These are phyloP conservation scores for Coprinopsis sp. DNA, from an alignment of 768 basidiomycete genomes.

Conservation along the genomic window DNA sequence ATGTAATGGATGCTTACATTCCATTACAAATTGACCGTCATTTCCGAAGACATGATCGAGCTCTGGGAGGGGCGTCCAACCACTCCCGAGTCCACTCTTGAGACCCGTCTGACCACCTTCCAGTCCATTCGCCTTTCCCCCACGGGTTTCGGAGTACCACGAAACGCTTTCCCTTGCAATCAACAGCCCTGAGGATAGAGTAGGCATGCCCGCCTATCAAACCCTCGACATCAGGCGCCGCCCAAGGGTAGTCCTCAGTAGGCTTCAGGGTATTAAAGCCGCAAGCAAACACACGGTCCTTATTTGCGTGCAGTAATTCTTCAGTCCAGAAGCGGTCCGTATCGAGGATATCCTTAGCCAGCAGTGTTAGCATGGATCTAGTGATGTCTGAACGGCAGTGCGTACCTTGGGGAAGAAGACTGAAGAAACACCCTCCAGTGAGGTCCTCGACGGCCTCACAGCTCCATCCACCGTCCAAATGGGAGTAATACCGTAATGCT, in stretches of 20 bases:
- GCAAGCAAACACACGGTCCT: constrained; percentile 51
- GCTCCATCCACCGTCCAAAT: constrained; percentile 36
- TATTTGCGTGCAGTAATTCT: constrained; percentile 45
- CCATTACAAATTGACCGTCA: constrained; percentile 55
- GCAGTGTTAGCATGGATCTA: not conserved
- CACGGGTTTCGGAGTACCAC: constrained; percentile 51
- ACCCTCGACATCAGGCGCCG: constrained; percentile 29
- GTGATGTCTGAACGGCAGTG: not conserved
- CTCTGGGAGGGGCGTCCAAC: constrained; percentile 35
- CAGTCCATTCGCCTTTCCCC: constrained; percentile 47
- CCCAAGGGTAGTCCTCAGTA: constrained; percentile 26
- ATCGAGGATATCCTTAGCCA: constrained; percentile 48
- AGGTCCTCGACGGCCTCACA: constrained; percentile 53
- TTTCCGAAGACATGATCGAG: constrained; percentile 46
- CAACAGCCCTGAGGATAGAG: constrained; percentile 43
- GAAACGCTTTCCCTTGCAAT: constrained; percentile 45
- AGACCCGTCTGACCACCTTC: constrained; percentile 53
- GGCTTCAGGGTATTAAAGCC: constrained; percentile 35
- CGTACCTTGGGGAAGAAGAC: constrained; percentile 17
- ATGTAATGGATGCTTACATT: constrained; percentile 32
- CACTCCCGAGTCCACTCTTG: constrained; percentile 55
- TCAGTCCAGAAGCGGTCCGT: constrained; percentile 49
- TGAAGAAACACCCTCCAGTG: constrained; percentile 34
- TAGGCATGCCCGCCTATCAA: constrained; percentile 42
- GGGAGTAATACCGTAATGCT: constrained; percentile 48